Evolutionary conservation across 116 monocot genomes (phyloP), one percentile per base, ranked within the genome.

Genomic region (Zostera marina): DNA sequence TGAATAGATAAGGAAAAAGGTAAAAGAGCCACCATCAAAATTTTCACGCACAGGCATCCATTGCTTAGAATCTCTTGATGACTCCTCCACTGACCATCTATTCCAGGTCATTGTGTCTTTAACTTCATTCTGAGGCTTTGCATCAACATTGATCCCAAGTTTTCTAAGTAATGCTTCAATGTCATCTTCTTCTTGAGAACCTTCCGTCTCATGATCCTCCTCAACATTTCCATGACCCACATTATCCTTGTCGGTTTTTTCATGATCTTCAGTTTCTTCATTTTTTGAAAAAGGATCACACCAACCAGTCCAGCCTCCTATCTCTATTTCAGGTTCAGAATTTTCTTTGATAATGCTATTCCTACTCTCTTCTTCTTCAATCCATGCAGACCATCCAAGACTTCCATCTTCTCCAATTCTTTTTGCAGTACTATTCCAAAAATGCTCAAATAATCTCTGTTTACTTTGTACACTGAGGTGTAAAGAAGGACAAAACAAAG

Each of bases 271-370:
- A 22, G 53, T 48, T 59, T 58, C 61, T 66, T 42, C 58, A 11
- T 62, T 64, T 25, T 52, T 56, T 8, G 73, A 40, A 21, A 63
- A 61, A 68, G 77, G 80, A 22, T 82, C 70, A 56, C 66, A 73
- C 94, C 94, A 94, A 54, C 94, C 94, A 45, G 73, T 79, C 94
- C 94, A 94, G 13, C 85, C 94, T 45, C 94, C 82, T 13, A 8
- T 53, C 53, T 94, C 89, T 56, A 56, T 60, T 60, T 94, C 88
- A 56, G 77, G 68, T 22, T 49, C 10, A 42, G 43, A 73, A 52
- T 85, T 80, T 62, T 77, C 79, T 44, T 43, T 52, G 21, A 32
- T 15, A 23, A 63, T 42, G 13, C 75, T 75, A 22, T 73, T 49
- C 45, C 69, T 78, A 48, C 44, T 69, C 48, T 85, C 70, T 52